Evolutionary conservation across 805 yeast genomes (phyloP), one percentile per base, ranked within the genome.

Genomic region (Kodamaea laetipori): DNA sequence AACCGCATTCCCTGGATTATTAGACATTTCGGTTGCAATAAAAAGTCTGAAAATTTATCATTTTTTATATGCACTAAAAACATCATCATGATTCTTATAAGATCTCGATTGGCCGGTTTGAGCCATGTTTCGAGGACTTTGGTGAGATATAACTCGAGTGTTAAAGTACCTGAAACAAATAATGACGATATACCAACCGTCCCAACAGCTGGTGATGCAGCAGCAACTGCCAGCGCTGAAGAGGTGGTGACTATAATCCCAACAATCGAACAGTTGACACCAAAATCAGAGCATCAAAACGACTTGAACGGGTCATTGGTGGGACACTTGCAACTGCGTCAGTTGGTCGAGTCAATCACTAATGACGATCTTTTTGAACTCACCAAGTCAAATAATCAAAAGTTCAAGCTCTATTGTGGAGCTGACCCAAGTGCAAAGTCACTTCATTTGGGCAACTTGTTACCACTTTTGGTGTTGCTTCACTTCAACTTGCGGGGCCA

Each of bases 371-470:
- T 71, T 39, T 66, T 55, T 46, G 56, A 58, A 6, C 46, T 66
- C 37, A 67, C 73, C 2, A 53, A 57, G 19, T 57, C 61, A 9
- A 50, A 43, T 2, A 21, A 12, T 25, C 52, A 63, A 26, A 74
- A 71, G 50, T 54, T 86, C 9, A 81, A 82, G 7, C 63, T 89
- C 6, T 92, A 92, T 63, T 84, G 96, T 61, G 99, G 99, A 8
- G 97, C 97, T 0, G 99, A 94, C 58, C 99, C 99, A 1, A 83
- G 96, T 0, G 98, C 98, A 1, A 70, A 60, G 37, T 90, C 97
- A 0, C 69, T 94, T 11, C 99, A 94, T 65, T 65, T 94, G 51
- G 99, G 99, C 2, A 94, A 94, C 55, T 66, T 94, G 41, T 69
- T 94, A 24, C 99, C 99, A 0, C 64, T 94, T 50, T 80, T 94